phyloP scores from a whole-genome alignment of 257 asterid genomes.

The Echites panduratus region DNA sequence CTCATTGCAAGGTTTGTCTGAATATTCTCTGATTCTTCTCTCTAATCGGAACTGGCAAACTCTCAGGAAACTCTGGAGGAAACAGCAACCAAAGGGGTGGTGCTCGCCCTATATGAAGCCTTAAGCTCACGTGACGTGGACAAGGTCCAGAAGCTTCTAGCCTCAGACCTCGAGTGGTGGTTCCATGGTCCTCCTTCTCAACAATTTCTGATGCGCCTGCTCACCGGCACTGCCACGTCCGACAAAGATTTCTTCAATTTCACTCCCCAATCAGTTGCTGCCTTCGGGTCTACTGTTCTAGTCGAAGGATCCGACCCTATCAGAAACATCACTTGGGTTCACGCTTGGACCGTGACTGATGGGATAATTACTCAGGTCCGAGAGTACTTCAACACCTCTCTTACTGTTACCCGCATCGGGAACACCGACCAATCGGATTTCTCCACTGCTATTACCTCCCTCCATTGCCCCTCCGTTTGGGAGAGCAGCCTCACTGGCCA shows the following conservation, averaged over 20 bases:
- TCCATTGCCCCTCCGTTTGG: slow-evolving; percentile 74
- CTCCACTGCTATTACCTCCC: slow-evolving; percentile 26
- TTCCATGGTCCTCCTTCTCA: slow-evolving; percentile 98
- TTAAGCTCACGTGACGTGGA: slow-evolving; percentile 65
- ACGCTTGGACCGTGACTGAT: slow-evolving; percentile 97
- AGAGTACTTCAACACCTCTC: slow-evolving; percentile 92
- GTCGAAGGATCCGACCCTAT: slow-evolving; percentile 74
- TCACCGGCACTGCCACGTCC: slow-evolving; percentile 60
- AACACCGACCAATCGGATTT: slow-evolving; percentile 32
- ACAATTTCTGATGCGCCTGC: slow-evolving; percentile 95
- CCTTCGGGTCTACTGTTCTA: slow-evolving; percentile 71
- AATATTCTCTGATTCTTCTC: no score
- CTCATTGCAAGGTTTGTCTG: neutral
- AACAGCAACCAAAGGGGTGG: slow-evolving; percentile 69
- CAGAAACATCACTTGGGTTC: slow-evolving; percentile 79
- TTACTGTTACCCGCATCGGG: slow-evolving; percentile 72
- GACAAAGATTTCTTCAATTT: slow-evolving; percentile 40
- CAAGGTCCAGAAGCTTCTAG: slow-evolving; percentile 64
- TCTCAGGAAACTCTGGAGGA: slow-evolving; percentile 84
- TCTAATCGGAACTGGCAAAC: slow-evolving; percentile 69
- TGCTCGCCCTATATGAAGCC: slow-evolving; percentile 99
- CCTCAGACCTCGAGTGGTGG: slow-evolving; percentile 99
- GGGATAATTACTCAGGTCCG: slow-evolving; percentile 94
- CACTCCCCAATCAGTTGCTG: slow-evolving; percentile 61
- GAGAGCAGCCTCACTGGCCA: slow-evolving; percentile 72